Base-by-base conservation (phyloP, 495 filamentous ascomycete species). In the Aspergillus wentii region DNA sequence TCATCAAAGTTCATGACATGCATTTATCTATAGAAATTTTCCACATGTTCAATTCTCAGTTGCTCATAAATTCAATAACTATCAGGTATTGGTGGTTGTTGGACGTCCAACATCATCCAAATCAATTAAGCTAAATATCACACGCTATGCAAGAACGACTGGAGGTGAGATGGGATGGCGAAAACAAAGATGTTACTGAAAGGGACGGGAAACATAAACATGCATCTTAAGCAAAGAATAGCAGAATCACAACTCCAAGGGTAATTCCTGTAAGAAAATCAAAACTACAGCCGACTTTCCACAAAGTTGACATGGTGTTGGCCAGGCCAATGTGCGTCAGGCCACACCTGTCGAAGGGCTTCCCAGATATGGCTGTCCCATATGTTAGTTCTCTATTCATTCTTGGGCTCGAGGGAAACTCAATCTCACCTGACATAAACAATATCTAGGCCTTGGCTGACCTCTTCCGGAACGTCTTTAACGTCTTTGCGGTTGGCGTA, bases 401-500 rank as follows among this genome's bases (percentile, higher is more conserved):
- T 16, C n/a, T 9, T 21, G 30, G 7, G 30, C 16, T 27, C 17
- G 11, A 34, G 21, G 2, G 3, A 40, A 13, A 41, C 16, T 28
- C 22, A 27, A 18, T 66, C 83, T 62, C 79, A 91, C 86, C 73
- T 72, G 47, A 97, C 87, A 66, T 84, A 85, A 31, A 94, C 73
- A 56, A 99, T 95, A 54, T 89, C 79, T 41, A 99, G 57, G 0
- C 88, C 89, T 44, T 88, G 74, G 61, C 75, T 85, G 17, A 97
- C 92, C 64, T 99, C 92, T 53, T 83, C 70, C 3, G 94, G 92
- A 16, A 97, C 71, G 54, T 97, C 91, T 65, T 85, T 87, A 43
- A 86, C 84, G 56, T 99, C 94, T 65, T 96, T 96, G 47, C 82
- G 76, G 58, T 99, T 99, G 44, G 83, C 78, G 27, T 82, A 75